Percentiles rank a stretch among this genome's conserved stretches.
These are phyloP conservation scores for Lachancea sp. DNA, from an alignment of 805 yeast genomes.

Conservation along the genomic window DNA sequence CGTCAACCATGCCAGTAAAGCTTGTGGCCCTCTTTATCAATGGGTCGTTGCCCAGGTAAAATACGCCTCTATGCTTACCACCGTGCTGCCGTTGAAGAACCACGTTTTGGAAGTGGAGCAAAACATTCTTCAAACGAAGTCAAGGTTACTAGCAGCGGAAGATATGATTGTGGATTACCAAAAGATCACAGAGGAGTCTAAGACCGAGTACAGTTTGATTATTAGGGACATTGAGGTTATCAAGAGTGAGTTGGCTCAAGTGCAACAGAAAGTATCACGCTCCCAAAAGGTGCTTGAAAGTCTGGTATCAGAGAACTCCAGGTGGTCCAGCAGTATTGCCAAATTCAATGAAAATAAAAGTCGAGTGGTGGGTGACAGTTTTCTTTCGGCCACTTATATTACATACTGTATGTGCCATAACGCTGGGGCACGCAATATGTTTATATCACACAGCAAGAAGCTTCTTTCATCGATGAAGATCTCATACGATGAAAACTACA, in stretches of 20 bases:
- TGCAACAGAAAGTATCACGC: conserved; percentile 53
- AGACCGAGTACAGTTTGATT: conserved; percentile 60
- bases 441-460: conserved; percentile 34
- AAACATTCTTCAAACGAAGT: conserved; percentile 54
- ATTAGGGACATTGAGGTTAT: conserved; percentile 75
- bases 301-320: conserved; percentile 55
- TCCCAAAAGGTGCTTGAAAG: conserved; percentile 58
- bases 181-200: conserved; percentile 58
- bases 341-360: conserved; percentile 43
- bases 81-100: conserved; percentile 62
- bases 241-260: conserved; percentile 60
- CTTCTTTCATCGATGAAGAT: conserved; percentile 36
- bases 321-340: conserved; percentile 66
- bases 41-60: conserved; percentile 90
- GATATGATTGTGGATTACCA: conserved; percentile 77
- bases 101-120: conserved; percentile 59
- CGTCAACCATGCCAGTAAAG: conserved; percentile 85
- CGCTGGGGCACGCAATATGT: conserved; percentile 38
- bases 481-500: conserved; percentile 33
- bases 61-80: conserved; percentile 64
- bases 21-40: conserved; percentile 83
- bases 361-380: conserved; percentile 54
- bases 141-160: conserved; percentile 66
- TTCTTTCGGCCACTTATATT: conserved; percentile 56
- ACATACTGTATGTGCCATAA: conserved; percentile 57